These are phyloP conservation scores for Zalerion maritima DNA, from an alignment of 495 filamentous ascomycete genomes.

Conservation along the genomic window DNA sequence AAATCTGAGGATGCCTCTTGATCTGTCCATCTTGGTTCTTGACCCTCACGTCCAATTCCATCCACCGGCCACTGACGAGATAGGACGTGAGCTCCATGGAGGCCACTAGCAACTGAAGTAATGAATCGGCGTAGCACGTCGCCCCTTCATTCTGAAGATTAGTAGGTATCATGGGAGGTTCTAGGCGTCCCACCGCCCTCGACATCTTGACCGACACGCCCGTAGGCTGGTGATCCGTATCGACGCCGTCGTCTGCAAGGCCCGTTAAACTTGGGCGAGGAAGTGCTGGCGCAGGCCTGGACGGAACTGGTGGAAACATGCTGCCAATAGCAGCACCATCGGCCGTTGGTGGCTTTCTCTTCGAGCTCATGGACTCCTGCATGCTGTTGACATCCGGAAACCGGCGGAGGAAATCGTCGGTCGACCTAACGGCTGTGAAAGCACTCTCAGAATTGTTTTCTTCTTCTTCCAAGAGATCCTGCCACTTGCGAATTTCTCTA, in stretches of 20 bases:
- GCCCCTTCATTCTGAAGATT: slow-evolving; percentile 70
- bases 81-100: slow-evolving; percentile 58
- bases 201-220: slow-evolving; percentile 12
- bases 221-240: slow-evolving; percentile 30
- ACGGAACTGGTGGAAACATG: slow-evolving; percentile 34
- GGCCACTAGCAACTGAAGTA: slow-evolving; percentile 67
- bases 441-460: slow-evolving; percentile 27
- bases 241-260: slow-evolving; percentile 43
- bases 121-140: slow-evolving; percentile 85
- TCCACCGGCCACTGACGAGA: slow-evolving; percentile 43
- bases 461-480: slow-evolving; percentile 25
- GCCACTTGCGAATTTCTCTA: slow-evolving; percentile 24
- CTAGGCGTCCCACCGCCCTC: too few relatives aligned
- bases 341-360: too few relatives aligned
- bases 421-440: slow-evolving; percentile 31
- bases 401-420: slow-evolving; percentile 68
- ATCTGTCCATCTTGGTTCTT: slow-evolving; percentile 49
- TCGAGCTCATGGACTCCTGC: slow-evolving; percentile 65
- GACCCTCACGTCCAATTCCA: slow-evolving; percentile 22
- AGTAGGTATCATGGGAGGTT: slow-evolving; percentile 28
- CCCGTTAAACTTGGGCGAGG: slow-evolving; percentile 81
- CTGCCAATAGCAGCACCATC: slow-evolving; percentile 3
- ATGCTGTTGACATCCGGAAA: slow-evolving; percentile 57
- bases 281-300: slow-evolving; percentile 69
- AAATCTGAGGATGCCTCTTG: slow-evolving; percentile 60